Conservation (phyloP, 2,329 filamentous ascomycete genomes). For the Aspergillus uvarum region DNA sequence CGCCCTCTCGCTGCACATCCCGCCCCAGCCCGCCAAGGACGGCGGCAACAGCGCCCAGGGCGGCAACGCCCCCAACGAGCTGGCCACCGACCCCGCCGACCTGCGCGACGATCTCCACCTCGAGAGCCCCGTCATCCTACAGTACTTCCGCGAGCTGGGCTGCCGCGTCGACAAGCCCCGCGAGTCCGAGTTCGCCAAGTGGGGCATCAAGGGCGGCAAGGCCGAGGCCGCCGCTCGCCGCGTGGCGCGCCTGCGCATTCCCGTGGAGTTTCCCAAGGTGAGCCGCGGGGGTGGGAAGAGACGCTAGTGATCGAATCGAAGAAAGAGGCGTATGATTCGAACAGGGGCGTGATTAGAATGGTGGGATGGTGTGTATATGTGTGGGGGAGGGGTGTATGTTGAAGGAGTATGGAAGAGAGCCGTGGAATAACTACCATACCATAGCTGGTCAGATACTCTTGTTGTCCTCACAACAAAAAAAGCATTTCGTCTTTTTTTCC, state of each 20-base stretch:
- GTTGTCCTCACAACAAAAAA: too few relatives aligned
- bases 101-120: conserved; percentile 46
- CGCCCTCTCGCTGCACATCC: conserved; percentile 48
- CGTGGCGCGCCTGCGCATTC: conserved; percentile 71
- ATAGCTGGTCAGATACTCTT: too few relatives aligned
- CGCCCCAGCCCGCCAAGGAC: conserved; percentile 40
- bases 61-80: conserved; percentile 37
- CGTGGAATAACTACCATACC: too few relatives aligned
- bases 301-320: background rate
- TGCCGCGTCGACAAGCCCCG: conserved; percentile 44
- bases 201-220: conserved; percentile 58
- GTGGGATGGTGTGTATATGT: too few relatives aligned
- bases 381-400: too few relatives aligned
- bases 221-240: conserved; percentile 53
- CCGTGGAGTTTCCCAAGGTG: conserved; percentile 76
- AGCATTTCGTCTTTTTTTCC: too few relatives aligned
- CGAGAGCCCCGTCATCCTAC: conserved; percentile 35
- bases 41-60: conserved; percentile 37
- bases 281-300: conserved; percentile 39
- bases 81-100: conserved; percentile 47
- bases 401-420: too few relatives aligned
- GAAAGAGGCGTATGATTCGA: too few relatives aligned
- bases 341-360: too few relatives aligned
- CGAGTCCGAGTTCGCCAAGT: conserved; percentile 43
- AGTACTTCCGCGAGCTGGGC: conserved; percentile 50